Percentiles rank a stretch among this genome's conserved stretches.
Evolutionary conservation across 768 basidiomycete genomes (phyloP).

Genomic region (Amyloporia xantha): DNA sequence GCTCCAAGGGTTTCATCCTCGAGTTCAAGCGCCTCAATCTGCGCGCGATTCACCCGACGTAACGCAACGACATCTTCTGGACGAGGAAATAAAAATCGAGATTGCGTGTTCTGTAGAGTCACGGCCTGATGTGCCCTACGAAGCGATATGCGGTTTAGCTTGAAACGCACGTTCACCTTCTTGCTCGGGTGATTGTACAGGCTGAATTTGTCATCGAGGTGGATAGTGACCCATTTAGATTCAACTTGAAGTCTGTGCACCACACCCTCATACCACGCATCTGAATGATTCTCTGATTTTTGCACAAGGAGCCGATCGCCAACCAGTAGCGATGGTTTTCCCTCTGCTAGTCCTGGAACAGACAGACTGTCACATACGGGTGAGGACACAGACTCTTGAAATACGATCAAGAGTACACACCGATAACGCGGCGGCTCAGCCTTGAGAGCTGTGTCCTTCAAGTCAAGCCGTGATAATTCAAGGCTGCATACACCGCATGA

Average conservation of each 20-base stretch:
- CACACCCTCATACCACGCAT: conserved; percentile 49
- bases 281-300: conserved; percentile 26
- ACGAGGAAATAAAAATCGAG: conserved; percentile 43
- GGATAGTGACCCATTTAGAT: conserved; percentile 41
- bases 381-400: no score
- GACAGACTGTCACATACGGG: conserved; percentile 41
- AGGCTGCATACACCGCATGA: no score
- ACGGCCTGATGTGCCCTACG: conserved; percentile 53
- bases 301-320: conserved; percentile 32
- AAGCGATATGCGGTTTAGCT: conserved; percentile 43
- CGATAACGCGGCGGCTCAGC: background rate
- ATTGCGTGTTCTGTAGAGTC: conserved; percentile 33
- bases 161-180: conserved; percentile 45
- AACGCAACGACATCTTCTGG: conserved; percentile 22
- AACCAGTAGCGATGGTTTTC: conserved; percentile 43
- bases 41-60: conserved; percentile 7
- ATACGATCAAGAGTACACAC: background rate
- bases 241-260: conserved; percentile 48
- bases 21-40: conserved; percentile 14
- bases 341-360: conserved; percentile 51
- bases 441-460: no score
- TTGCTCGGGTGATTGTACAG: conserved; percentile 20
- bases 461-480: no score
- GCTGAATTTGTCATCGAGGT: conserved; percentile 36
- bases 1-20: conserved; percentile 36